Evolutionary conservation across 2,329 filamentous ascomycete genomes (phyloP), one percentile per base, ranked within the genome.

Genomic region (Davidsoniella eucalypti): DNA sequence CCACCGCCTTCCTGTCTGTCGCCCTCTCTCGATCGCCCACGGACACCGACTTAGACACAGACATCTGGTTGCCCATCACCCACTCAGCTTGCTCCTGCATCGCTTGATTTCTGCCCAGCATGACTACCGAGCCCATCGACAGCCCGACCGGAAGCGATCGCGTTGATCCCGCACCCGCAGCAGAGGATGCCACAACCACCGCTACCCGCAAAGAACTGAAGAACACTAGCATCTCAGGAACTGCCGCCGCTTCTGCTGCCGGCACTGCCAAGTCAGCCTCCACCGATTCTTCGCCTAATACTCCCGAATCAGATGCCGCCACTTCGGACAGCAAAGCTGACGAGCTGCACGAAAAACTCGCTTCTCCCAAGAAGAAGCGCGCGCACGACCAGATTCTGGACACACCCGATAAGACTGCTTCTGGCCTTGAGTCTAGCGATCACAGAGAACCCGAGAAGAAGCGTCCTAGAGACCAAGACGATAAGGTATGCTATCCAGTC

Each of bases 281-380:
- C 53, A 57, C 33, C 44, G 50, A 59, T 40, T 53, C 55, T 5
- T 57, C 59, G 29, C 56, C 60, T 17, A 55, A 57, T 52, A 64
- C 65, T 2, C 65, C 65, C 18, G 64, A 67, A 37, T 59, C 60
- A 44, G 61, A 64, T 49, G 57, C 61, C 54, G 54, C 59, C 17
- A 58, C 63, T 52, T 55, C 57, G n/a, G 58, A 61, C 33, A 61
- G 62, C 46, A 63, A 70, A 48, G 61, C 65, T 37, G 36, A 59
- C 69, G 57, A 52, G 39, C 51, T 60, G 50, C 70, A 65, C 58
- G 72, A 78, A 45, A 66, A 70, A 52, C 59, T 77, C 42, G 66
- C 69, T 17, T 80, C 76, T 10, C 78, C 78, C 26, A 81, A 80
- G 66, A 82, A 81, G 69, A 82, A 81, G 67, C 70, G 78, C 55